Percentiles rank a stretch among this genome's conserved stretches.
phyloP scores from a whole-genome alignment of 805 yeast species.

The Saccharomycopsis amapae region DNA sequence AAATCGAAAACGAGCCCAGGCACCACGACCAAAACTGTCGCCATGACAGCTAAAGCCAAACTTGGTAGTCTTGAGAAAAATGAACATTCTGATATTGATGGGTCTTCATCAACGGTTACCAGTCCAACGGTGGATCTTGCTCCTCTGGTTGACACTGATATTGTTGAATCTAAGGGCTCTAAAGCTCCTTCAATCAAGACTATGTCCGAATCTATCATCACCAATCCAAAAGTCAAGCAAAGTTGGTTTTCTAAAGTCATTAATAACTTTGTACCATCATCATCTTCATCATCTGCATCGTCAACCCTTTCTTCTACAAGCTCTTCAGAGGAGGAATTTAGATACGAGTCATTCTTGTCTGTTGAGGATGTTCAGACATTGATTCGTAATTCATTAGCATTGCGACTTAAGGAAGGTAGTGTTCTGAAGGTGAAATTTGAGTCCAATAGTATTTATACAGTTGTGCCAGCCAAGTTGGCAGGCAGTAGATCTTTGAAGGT shows the following conservation, averaged over 20 bases:
- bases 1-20: neutral
- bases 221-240: constrained; percentile 23
- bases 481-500: constrained; percentile 41
- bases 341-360: constrained; percentile 18
- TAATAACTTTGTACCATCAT: constrained; percentile 24
- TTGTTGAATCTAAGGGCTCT: constrained; percentile 13
- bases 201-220: constrained; percentile 13
- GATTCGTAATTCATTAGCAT: constrained; percentile 34
- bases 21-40: neutral
- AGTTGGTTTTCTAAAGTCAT: constrained; percentile 37
- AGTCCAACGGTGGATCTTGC: constrained; percentile 2
- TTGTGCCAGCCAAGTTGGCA: constrained; percentile 41
- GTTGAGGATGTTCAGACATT: constrained; percentile 24
- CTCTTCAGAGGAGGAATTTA: constrained; percentile 21
- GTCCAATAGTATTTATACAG: constrained; percentile 40
- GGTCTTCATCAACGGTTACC: constrained; percentile 3
- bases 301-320: constrained; percentile 4
- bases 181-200: constrained; percentile 18
- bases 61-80: neutral
- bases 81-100: too few relatives aligned
- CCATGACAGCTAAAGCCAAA: constrained; percentile 4
- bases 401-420: constrained; percentile 45
- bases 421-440: constrained; percentile 36
- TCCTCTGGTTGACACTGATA: neutral
- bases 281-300: neutral